A percentile compares a stretch with the other conserved stretches of the same genome.
phyloP scores from a whole-genome alignment of 257 asterid species.

The Euphrasia confusa region DNA sequence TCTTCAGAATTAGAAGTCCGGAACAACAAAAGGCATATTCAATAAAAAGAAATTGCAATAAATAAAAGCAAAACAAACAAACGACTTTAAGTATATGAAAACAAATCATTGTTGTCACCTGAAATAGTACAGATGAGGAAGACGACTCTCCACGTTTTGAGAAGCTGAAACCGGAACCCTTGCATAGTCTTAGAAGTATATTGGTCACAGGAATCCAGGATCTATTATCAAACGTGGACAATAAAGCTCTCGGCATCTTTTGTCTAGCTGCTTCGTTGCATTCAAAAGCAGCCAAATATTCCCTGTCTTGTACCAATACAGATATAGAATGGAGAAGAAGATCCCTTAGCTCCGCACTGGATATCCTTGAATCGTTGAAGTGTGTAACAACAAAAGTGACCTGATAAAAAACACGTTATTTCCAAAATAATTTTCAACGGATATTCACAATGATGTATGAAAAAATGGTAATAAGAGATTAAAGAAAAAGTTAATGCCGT shows the following conservation, averaged over 20 bases:
- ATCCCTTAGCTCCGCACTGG: slow-evolving; percentile 84
- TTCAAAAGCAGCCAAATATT: slow-evolving; percentile 75
- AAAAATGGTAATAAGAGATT: slow-evolving; percentile 3
- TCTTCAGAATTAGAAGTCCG: slow-evolving; percentile 33
- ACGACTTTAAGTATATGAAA: not conserved
- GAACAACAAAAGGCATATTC: slow-evolving; percentile 12
- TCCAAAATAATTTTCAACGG: not conserved
- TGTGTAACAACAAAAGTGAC: slow-evolving; percentile 80
- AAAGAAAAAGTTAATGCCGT: slow-evolving; percentile 32
- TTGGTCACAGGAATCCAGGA: slow-evolving; percentile 95
- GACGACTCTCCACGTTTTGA: slow-evolving; percentile 84
- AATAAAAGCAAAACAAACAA: slow-evolving; percentile 15
- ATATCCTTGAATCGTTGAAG: slow-evolving; percentile 88
- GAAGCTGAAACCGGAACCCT: slow-evolving; percentile 76
- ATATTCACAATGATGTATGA: not conserved
- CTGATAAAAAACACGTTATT: slow-evolving; percentile 36
- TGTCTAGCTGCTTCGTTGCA: slow-evolving; percentile 74
- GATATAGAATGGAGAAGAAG: slow-evolving; percentile 95
- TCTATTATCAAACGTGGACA: slow-evolving; percentile 82
- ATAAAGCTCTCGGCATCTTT: slow-evolving; percentile 74
- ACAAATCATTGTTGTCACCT: slow-evolving; percentile 38
- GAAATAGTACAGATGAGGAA: slow-evolving; percentile 70
- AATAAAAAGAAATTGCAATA: slow-evolving; percentile 14
- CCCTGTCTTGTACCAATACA: slow-evolving; percentile 80
- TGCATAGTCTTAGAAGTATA: slow-evolving; percentile 73